Percentiles rank a stretch among this genome's conserved stretches.
phyloP scores from a whole-genome alignment of 768 basidiomycete species.

The Daedalea quercina region DNA sequence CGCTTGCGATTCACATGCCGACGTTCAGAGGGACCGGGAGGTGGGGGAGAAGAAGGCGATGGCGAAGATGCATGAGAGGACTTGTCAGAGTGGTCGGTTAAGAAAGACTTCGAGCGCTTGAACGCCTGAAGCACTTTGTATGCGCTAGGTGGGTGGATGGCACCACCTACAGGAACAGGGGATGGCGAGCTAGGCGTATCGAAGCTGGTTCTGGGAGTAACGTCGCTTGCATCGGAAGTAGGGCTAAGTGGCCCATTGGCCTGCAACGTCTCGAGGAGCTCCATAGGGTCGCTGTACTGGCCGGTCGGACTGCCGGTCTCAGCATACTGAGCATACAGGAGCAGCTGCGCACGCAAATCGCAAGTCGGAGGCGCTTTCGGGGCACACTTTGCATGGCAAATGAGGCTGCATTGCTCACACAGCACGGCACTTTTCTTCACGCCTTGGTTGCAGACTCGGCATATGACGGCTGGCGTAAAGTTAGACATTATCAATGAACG shows the following conservation, averaged over 20 bases:
- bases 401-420: conserved; percentile 85
- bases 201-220: conserved; percentile 36
- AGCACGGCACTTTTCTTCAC: conserved; percentile 86
- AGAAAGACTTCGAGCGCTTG: conserved; percentile 56
- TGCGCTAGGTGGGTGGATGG: conserved; percentile 50
- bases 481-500: conserved; percentile 3
- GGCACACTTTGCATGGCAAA: conserved; percentile 77
- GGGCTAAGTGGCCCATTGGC: conserved; percentile 35
- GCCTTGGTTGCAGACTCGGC: conserved; percentile 72
- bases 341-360: conserved; percentile 74
- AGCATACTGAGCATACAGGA: conserved; percentile 73
- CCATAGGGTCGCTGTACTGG: conserved; percentile 46
- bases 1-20: conserved; percentile 22
- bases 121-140: conserved; percentile 65
- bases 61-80: conserved; percentile 22
- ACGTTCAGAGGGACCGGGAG: neutral
- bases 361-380: conserved; percentile 71
- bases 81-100: conserved; percentile 22
- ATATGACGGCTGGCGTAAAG: conserved; percentile 62
- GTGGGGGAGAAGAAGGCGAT: conserved; percentile 27
- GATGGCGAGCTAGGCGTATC: conserved; percentile 32
- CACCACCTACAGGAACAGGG: conserved; percentile 34
- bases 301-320: conserved; percentile 54
- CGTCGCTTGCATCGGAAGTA: conserved; percentile 44
- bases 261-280: conserved; percentile 30